Conservation (phyloP, 2,329 filamentous ascomycete species). For the Verticillium longisporum region DNA sequence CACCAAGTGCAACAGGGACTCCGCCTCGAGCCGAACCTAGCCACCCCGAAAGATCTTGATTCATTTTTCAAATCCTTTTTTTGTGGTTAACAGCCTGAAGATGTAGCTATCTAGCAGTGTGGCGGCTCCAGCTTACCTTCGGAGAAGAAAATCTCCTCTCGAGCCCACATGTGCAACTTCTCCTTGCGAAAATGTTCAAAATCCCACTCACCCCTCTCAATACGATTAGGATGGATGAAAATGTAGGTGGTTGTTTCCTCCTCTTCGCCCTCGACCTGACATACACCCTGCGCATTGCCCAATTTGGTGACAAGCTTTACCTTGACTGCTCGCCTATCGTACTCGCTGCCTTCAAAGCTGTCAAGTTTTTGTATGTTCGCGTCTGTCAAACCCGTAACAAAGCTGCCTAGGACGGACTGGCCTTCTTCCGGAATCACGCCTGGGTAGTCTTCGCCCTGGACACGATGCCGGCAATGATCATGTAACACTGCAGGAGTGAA, state of each 20-base stretch:
- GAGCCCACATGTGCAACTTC: conserved; percentile 54
- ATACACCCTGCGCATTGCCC: conserved; percentile 28
- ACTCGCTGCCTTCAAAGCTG: conserved; percentile 73
- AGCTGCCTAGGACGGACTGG: conserved; percentile 63
- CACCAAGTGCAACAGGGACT: too few species aligned
- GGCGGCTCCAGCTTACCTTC: conserved; percentile 22
- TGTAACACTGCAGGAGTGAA: conserved; percentile 72
- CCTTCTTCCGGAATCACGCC: conserved; percentile 56
- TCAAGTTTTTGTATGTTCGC: conserved; percentile 72
- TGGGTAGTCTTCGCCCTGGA: conserved; percentile 69
- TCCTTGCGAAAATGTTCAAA: conserved; percentile 75
- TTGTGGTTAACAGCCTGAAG: too few species aligned
- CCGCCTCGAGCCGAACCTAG: too few species aligned
- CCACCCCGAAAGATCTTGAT: not conserved
- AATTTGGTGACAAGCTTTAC: conserved; percentile 41
- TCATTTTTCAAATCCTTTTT: not conserved
- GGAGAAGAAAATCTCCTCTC: conserved; percentile 37
- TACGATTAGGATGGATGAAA: conserved; percentile 37
- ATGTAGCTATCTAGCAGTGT: not conserved
- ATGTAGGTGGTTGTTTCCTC: conserved; percentile 59
- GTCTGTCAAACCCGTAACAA: conserved; percentile 71
- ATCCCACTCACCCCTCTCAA: conserved; percentile 81
- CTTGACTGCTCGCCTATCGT: conserved; percentile 47
- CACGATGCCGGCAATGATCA: conserved; percentile 63
- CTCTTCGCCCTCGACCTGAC: conserved; percentile 35